phyloP scores from a whole-genome alignment of 768 basidiomycete species.

The Rhizopogon rudus region DNA sequence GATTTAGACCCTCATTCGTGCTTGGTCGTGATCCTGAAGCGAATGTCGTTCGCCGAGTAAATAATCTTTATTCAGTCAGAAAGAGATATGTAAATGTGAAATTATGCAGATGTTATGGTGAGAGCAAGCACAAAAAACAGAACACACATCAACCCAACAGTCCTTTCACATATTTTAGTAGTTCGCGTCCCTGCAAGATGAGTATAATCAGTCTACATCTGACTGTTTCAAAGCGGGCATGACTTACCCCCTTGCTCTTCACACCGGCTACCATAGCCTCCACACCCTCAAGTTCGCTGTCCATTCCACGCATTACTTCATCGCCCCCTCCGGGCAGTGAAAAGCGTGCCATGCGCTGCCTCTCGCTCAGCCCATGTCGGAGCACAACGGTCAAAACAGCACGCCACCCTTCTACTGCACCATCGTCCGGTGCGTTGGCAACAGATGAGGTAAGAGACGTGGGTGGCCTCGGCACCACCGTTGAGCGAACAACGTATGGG shows the following conservation, averaged over 20 bases:
- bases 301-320: constrained; percentile 24
- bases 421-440: neutral
- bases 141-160: constrained; percentile 46
- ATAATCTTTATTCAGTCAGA: neutral
- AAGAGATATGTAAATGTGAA: neutral
- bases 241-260: constrained; percentile 67
- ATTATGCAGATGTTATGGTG: too few species aligned
- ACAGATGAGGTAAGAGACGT: too few species aligned
- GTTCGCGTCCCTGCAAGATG: constrained; percentile 53
- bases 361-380: constrained; percentile 60
- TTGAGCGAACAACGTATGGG: too few species aligned
- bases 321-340: constrained; percentile 9
- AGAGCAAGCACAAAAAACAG: neutral
- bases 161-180: constrained; percentile 68
- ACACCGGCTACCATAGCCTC: constrained; percentile 76
- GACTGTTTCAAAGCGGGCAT: neutral
- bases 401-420: constrained; percentile 69
- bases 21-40: neutral
- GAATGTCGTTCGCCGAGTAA: too few species aligned
- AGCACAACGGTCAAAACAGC: constrained; percentile 68
- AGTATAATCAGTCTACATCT: constrained; percentile 8
- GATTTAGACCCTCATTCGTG: neutral
- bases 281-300: constrained; percentile 41
- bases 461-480: too few species aligned
- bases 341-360: constrained; percentile 38